phyloP scores from a whole-genome alignment of 176 grass and related monocot species.

The Aegilops umbellulata region DNA sequence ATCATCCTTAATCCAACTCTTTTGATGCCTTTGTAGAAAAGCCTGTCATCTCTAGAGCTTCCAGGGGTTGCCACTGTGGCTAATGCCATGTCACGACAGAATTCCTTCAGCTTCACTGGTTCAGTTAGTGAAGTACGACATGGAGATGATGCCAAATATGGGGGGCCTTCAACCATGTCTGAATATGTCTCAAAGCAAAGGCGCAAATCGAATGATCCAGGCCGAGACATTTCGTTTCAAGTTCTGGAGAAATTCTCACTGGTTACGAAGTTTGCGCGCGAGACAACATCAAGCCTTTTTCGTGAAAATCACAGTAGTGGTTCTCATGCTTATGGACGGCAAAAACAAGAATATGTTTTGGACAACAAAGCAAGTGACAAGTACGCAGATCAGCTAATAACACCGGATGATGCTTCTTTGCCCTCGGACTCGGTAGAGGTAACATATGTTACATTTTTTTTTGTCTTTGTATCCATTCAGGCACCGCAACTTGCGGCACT shows the following conservation, averaged over 20 bases:
- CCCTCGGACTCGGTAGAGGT: constrained; percentile 67
- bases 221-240: constrained; percentile 80
- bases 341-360: constrained; percentile 45
- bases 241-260: constrained; percentile 97
- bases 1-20: constrained; percentile 23
- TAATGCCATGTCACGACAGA: constrained; percentile 58
- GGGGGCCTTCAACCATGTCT: constrained; percentile 43
- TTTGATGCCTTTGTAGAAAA: constrained; percentile 68
- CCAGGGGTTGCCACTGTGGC: constrained; percentile 71
- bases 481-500: background rate
- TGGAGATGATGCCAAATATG: constrained; percentile 38
- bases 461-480: background rate
- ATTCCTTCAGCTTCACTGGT: constrained; percentile 54
- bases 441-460: constrained; percentile 29
- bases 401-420: constrained; percentile 36
- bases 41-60: constrained; percentile 92
- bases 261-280: constrained; percentile 92
- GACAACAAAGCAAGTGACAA: constrained; percentile 42
- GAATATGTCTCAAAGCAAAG: constrained; percentile 66
- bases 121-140: constrained; percentile 45
- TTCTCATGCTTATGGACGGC: constrained; percentile 50
- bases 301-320: constrained; percentile 60
- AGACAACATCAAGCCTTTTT: constrained; percentile 86
- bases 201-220: constrained; percentile 66
- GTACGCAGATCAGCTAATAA: constrained; percentile 48